Evolutionary conservation across 306 rosid species (phyloP).

Genomic region (Cotoneaster glaucophyllus): DNA sequence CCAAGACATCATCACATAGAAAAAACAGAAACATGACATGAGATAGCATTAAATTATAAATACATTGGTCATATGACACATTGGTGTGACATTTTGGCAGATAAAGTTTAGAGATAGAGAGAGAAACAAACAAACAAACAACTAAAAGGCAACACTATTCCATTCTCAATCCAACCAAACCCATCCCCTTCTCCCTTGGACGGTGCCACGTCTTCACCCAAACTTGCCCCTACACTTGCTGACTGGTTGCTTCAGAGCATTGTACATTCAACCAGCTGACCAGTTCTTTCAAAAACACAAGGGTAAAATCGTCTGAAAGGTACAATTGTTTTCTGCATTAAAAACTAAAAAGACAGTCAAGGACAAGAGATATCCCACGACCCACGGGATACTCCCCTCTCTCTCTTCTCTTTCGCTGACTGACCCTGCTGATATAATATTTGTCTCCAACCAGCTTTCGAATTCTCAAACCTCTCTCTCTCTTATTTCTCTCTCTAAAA

Average conservation of each 20-base stretch:
- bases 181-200: neutral
- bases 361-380: constrained; percentile 7
- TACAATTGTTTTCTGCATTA: neutral
- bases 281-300: neutral
- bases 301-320: neutral
- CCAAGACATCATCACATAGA: too few relatives aligned
- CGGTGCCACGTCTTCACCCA: neutral
- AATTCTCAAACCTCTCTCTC: constrained; percentile 35
- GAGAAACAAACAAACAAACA: neutral
- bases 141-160: neutral
- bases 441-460: constrained; percentile 63
- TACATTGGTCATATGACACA: neutral
- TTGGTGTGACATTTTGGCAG: neutral
- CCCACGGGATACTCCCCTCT: constrained; percentile 19
- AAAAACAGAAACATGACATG: too few relatives aligned
- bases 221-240: neutral
- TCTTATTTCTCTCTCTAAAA: constrained; percentile 12
- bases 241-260: neutral
- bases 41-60: too few relatives aligned
- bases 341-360: neutral
- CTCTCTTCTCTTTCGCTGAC: constrained; percentile 5
- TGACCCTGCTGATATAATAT: constrained; percentile 40
- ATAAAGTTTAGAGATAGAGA: neutral
- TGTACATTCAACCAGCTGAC: neutral
- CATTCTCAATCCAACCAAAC: neutral